Evolutionary conservation across 352 stramenopile genomes (phyloP), one percentile per base, ranked within the genome.

Genomic region (Blastocystis sp.): DNA sequence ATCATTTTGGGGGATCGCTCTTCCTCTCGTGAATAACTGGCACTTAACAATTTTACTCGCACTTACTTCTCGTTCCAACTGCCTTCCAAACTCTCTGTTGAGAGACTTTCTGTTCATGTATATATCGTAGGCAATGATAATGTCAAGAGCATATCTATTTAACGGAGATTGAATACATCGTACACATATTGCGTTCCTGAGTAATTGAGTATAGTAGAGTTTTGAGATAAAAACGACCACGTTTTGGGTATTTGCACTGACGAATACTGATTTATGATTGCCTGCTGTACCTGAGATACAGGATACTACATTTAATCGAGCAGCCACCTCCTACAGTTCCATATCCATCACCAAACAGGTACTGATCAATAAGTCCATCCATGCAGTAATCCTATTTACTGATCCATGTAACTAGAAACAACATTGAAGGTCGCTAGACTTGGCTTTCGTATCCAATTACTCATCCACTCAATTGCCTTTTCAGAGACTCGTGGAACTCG

Each of bases 311-410:
- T 45, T 37, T 7, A 43, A 29, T 5, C 7, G 43, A 13, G 5
- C 62, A 43, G 47, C 23, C 20, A 73, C 20, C 15, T 43, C 20
- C 4, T 45, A 29, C 62, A 3, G 23, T 20, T 29, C 23, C 62
- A 73, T 73, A 29, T 37, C 62, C 62, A 15, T 73, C 62, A 15
- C 62, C 62, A 39, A 73, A 73, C 62, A 73, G n/a, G 29, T 73
- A 73, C 62, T 73, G 62, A 37, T 73, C 62, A 29, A 73, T 73
- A 15, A 73, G 50, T 59, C 50, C 50, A 59, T 59, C 50, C 11
- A 59, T 59, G 20, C 50, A 59, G 20, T 59, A 59, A 59, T 59
- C 50, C 50, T 59, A 59, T 59, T 20, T 2, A n/a, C 20, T 59
- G 13, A 59, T n/a, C 13, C 13, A 59, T 59, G 20, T n/a, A 2